Evolutionary conservation across 805 yeast species (phyloP).

Genomic region (Isabelozyma heimii): DNA sequence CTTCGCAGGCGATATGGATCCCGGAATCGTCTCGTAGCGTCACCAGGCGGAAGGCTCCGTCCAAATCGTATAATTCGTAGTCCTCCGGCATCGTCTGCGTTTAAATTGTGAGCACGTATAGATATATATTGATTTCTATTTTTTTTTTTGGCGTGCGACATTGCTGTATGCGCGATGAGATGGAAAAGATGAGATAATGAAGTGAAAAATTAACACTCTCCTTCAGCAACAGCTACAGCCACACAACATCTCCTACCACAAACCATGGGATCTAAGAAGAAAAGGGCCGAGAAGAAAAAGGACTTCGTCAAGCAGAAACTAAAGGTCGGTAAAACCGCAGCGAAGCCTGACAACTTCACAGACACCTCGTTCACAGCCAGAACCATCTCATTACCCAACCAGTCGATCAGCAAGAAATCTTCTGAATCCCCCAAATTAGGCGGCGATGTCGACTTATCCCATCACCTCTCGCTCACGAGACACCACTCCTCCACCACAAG

Average conservation of each 20-base stretch:
- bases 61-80: not conserved
- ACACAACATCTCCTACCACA: not conserved
- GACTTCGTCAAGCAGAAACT: constrained; percentile 78
- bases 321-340: constrained; percentile 81
- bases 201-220: not conserved
- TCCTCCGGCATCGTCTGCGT: not conserved
- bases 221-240: not conserved
- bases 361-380: constrained; percentile 83
- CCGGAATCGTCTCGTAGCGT: not conserved
- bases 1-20: not conserved
- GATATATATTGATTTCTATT: too few relatives aligned
- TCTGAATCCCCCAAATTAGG: not conserved
- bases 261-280: constrained; percentile 49
- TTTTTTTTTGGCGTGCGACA: not conserved
- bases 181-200: not conserved
- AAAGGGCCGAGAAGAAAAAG: constrained; percentile 62
- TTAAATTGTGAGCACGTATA: too few relatives aligned
- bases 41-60: not conserved
- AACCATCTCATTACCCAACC: constrained; percentile 48
- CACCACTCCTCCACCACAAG: constrained; percentile 73
- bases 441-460: constrained; percentile 47
- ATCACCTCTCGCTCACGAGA: constrained; percentile 64
- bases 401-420: constrained; percentile 26
- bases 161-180: not conserved
- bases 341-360: constrained; percentile 72